Base-by-base conservation (phyloP, 768 basidiomycete species). In the Phallus indusiatus region DNA sequence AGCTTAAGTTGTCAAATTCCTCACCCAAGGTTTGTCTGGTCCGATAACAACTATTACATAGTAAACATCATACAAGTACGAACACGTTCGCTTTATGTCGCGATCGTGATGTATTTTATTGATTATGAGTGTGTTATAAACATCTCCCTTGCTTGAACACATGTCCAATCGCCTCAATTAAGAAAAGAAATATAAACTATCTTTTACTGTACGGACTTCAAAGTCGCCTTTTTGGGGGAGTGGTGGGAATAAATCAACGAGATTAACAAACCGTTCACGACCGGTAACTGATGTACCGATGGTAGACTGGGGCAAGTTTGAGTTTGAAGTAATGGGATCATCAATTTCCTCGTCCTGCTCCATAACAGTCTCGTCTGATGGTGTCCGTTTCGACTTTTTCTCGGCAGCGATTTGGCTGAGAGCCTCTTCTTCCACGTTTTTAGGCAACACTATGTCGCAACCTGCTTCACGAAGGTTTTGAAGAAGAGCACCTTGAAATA, bases 161-260 rank as follows among this genome's bases (percentile, higher is more conserved):
- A 28, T 7, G 28, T 7, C 28, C 28, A 7, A 2, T 7, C 28
- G 35, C 21, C 37, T 5, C 14, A 14, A 51, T 63, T 81, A 96
- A 47, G 94, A 94, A 79, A 97, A 98, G 81, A 98, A 98, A 72
- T 97, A 98, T 37, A 78, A 77, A 47, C 88, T 90, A 59, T 82
- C 72, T 69, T 86, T 86, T 72, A 97, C 94, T 61, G 76, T 77
- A 65, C 81, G 76, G 62, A 98, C 91, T 63, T 90, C 81, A 69
- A 98, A 96, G 59, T 76, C 75, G 56, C 95, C 95, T 74, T 90
- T 91, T 71, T 81, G 68, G 0, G 95, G 95, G 20, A 93, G 70
- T 0, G 84, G 86, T 0, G 94, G 94, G 18, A 97, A 70, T 64
- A 94, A 63, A 64, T 90, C 86, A 34, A 75, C 71, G 48, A 98